These are phyloP conservation scores for Raphanus hybrid DNA, from an alignment of 441 rosid species.

Conservation along the genomic window DNA sequence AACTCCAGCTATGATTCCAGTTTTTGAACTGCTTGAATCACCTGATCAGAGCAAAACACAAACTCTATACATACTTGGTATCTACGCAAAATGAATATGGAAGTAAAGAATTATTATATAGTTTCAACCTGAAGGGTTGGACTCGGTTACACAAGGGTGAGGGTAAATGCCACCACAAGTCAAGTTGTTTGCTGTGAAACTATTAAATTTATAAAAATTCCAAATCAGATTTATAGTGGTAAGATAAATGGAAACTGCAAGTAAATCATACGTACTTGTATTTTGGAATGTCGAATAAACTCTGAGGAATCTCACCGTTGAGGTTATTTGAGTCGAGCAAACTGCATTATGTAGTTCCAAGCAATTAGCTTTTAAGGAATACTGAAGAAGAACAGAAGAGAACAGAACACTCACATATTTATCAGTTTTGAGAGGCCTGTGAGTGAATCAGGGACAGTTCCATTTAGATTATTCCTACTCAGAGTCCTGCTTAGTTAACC, in stretches of 20 bases:
- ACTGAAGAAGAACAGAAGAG: background rate
- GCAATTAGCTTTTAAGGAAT: slow-evolving; percentile 11
- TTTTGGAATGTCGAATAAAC: slow-evolving; percentile 60
- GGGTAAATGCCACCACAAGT: slow-evolving; percentile 57
- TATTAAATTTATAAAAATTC: slow-evolving; percentile 41
- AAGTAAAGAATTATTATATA: slow-evolving; percentile 10
- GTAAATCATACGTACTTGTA: slow-evolving; percentile 67
- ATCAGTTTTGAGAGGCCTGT: slow-evolving; percentile 64
- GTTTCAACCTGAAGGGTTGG: slow-evolving; percentile 60
- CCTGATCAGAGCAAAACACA: slow-evolving; percentile 44
- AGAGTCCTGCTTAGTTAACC: slow-evolving; percentile 60
- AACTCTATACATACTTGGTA: slow-evolving; percentile 14
- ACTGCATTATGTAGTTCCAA: slow-evolving; percentile 55
- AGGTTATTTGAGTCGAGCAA: slow-evolving; percentile 73
- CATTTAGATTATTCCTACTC: slow-evolving; percentile 81
- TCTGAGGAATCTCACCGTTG: slow-evolving; percentile 72
- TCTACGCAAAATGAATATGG: slow-evolving; percentile 1
- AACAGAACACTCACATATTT: slow-evolving; percentile 59
- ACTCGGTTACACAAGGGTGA: slow-evolving; percentile 56
- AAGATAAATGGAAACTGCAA: slow-evolving; percentile 7
- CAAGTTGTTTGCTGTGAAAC: slow-evolving; percentile 80
- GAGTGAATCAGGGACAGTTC: slow-evolving; percentile 75
- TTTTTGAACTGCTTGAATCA: slow-evolving; percentile 62
- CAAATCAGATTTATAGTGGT: slow-evolving; percentile 22
- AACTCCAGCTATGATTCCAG: slow-evolving; percentile 75